Evolutionary conservation across 148 eudicot species (phyloP).

Genomic region (Rhododendron ferrugineum): DNA sequence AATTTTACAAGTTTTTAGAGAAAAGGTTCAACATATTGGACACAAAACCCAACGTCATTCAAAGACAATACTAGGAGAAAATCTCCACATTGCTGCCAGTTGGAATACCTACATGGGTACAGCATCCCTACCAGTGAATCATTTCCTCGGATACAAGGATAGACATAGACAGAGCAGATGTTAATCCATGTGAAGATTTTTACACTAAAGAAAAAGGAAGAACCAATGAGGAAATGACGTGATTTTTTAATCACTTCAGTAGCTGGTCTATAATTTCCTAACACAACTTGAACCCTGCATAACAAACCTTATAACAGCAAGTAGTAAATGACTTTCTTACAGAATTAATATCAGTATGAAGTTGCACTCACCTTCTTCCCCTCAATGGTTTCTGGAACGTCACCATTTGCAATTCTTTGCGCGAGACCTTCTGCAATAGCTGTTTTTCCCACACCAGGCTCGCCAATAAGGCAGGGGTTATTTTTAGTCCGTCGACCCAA

Average conservation of each 20-base stretch:
- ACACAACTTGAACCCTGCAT: neutral
- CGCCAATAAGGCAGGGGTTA: conserved; percentile 95
- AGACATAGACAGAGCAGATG: neutral
- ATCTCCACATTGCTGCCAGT: neutral
- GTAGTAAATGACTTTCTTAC: neutral
- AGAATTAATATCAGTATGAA: neutral
- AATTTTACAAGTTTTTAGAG: neutral
- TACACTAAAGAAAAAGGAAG: neutral
- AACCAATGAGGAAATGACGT: neutral
- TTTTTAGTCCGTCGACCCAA: conserved; percentile 83
- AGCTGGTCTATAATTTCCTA: neutral
- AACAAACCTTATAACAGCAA: neutral
- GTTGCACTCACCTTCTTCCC: conserved; percentile 72
- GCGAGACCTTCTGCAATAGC: conserved; percentile 97
- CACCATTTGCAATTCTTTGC: conserved; percentile 79
- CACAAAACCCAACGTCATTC: neutral
- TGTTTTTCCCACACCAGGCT: conserved; percentile 97
- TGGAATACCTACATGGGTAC: neutral
- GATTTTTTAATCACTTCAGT: neutral
- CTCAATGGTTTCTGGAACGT: conserved; percentile 94
- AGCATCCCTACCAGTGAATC: neutral
- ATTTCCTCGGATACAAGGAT: neutral
- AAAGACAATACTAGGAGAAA: neutral
- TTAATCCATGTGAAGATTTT: neutral
- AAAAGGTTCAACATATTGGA: neutral